Evolutionary conservation across 2,329 filamentous ascomycete genomes (phyloP), one percentile per base, ranked within the genome.

Genomic region (Ceratocystis destructans): DNA sequence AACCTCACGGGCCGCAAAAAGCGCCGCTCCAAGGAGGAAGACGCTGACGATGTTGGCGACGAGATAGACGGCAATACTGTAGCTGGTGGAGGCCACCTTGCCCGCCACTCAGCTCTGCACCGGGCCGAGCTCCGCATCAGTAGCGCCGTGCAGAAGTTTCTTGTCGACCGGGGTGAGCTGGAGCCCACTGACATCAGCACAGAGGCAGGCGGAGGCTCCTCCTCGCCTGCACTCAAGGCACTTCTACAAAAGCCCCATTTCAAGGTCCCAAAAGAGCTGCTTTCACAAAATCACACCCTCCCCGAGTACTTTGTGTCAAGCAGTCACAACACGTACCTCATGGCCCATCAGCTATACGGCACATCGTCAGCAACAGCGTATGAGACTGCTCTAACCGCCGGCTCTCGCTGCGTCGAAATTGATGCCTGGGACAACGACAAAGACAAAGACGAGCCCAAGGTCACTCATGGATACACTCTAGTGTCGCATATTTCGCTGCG

Each of bases 251-350:
- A 78, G 69, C 79, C 82, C 41, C 82, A 87, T 73, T 79, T 85
- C 70, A 71, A 77, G 46, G 82, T 87, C 0, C 85, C 85, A 0
- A 68, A 73, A 1, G 74, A 79, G 64, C 73, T 86, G 12, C 79
- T 80, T 7, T 83, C 87, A 71, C 77, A 83, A 66, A 82, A 79
- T 10, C 77, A 83, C 69, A 82, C 85, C 0, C 75, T 89, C 25
- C 82, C 85, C 1, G 84, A 88, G 69, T 89, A 89, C 74, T 89
- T 85, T 71, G 83, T 89, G 75, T 87, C 83, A 74, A 87, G 85
- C 3, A 87, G 83, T 69, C 87, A 89, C 76, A 89, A 89, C 74
- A 89, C 87, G 0, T 89, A 89, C 71, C 77, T 89, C 31, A 77
- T 85, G 71, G 86, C 85, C 0, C 84, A 89, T 72, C 87, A 89